These are phyloP conservation scores for Avena insularis DNA, from an alignment of 176 grass and related monocot species.

Conservation along the genomic window DNA sequence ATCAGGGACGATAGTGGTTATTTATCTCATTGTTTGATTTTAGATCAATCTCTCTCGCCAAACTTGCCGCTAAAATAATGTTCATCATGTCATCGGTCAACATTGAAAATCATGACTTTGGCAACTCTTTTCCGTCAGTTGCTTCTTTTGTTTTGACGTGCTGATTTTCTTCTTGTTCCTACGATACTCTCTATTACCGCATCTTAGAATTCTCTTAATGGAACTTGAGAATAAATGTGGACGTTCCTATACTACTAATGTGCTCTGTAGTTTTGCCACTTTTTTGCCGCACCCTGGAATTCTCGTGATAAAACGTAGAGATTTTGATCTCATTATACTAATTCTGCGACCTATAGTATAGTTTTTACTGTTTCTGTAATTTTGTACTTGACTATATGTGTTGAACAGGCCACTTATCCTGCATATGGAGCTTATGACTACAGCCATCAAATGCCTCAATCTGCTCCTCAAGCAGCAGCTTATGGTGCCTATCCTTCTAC, in stretches of 20 bases:
- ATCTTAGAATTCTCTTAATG: constrained; percentile 32
- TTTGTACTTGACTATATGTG: constrained; percentile 32
- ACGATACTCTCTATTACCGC: not conserved
- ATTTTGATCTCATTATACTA: not conserved
- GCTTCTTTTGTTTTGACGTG: constrained; percentile 4
- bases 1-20: not conserved
- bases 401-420: constrained; percentile 58
- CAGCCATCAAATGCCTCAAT: constrained; percentile 63
- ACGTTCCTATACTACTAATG: not conserved
- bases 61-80: not conserved
- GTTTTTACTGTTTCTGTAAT: not conserved
- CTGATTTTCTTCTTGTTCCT: not conserved
- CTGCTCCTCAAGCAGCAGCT: constrained; percentile 68
- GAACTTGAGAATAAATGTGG: not conserved
- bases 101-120: not conserved
- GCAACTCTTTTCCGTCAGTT: not conserved
- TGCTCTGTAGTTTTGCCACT: not conserved
- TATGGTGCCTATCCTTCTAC: constrained; percentile 73
- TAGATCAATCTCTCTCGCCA: not conserved
- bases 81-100: not conserved
- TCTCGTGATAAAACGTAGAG: not conserved
- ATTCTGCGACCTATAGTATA: not conserved
- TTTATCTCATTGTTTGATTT: not conserved
- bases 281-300: not conserved
- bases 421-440: constrained; percentile 72